Evolutionary conservation across 176 grass and related monocot genomes (phyloP), one percentile per base, ranked within the genome.

Genomic region (Pontederia crassipes): DNA sequence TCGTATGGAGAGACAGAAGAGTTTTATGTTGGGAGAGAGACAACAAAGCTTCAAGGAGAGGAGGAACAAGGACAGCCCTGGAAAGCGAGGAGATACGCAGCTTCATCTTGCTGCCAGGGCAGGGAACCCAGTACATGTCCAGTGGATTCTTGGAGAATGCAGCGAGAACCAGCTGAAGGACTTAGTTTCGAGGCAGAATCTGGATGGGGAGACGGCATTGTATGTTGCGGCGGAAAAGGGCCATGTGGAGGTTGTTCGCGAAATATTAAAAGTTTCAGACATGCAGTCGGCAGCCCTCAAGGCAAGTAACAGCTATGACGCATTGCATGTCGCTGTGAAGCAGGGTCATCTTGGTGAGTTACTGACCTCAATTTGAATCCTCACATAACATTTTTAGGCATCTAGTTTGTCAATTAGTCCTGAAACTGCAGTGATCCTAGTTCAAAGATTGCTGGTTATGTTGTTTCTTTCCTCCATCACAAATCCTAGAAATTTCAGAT

Each of bases 261-360:
- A 65, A 9, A 49, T 65, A 49, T 50, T 65, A n/a, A 65, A 20
- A 24, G 62, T 65, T 28, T 65, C 46, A 15, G 62, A 65, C 16
- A 20, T 65, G 11, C 62, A 65, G 2, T 48, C 45, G 15, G 62
- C 62, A 28, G 17, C 46, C 17, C 7, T 65, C 46, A 65, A 65
- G 45, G 62, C 62, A 17, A 27, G 11, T 28, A 65, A 65, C 62
- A 65, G 26, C 62, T 65, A 46, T 28, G 62, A 65, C 24, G 45
- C 62, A 28, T 49, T 51, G 17, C 62, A 65, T 48, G 49, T 65
- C 26, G 62, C 62, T 14, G 62, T 46, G 13, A 65, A 48, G 62
- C 46, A 51, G 17, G 46, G 62, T 13, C 62, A 65, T 15, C 62
- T 65, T 14, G 46, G 62, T 49, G 35, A 60, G 58, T 26, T 11